A percentile compares a stretch with the other conserved stretches of the same genome.
Evolutionary conservation across 768 basidiomycete species (phyloP).

Genomic region (Dendrothele bispora): DNA sequence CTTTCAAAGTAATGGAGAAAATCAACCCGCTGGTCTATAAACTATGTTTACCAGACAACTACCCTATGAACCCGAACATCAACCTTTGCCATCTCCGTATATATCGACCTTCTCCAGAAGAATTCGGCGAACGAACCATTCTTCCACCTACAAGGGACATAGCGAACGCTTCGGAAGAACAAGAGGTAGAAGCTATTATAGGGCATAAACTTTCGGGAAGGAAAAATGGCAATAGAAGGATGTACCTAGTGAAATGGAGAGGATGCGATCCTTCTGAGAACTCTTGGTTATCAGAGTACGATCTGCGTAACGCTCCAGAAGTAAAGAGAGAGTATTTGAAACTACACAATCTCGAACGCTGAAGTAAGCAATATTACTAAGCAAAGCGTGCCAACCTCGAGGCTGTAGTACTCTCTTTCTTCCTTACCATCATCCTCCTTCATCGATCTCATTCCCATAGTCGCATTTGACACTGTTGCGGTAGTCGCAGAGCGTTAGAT

Average conservation of each 20-base stretch:
- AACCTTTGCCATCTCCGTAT: constrained; percentile 21
- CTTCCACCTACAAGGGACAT: background rate
- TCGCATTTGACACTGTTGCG: no score
- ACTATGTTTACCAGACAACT: constrained; percentile 20
- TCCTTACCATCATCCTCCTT: no score
- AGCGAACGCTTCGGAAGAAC: background rate
- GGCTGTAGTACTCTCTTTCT: no score
- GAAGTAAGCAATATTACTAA: no score
- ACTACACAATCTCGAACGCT: no score
- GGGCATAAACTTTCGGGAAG: background rate
- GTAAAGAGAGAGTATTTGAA: no score
- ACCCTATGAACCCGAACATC: constrained; percentile 23
- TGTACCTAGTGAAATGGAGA: constrained; percentile 8
- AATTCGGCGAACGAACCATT: background rate
- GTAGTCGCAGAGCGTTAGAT: no score
- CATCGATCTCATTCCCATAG: no score
- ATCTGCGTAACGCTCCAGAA: constrained; percentile 11
- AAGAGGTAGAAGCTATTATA: constrained; percentile 8
- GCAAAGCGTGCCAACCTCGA: no score
- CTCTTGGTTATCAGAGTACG: constrained; percentile 2
- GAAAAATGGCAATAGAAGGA: background rate
- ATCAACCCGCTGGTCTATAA: constrained; percentile 23
- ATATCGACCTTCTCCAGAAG: constrained; percentile 11
- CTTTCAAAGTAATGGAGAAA: constrained; percentile 23
- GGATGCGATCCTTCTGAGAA: constrained; percentile 7